phyloP scores from a whole-genome alignment of 1,139 yeast genomes.

The Debaryomyces coudertii region DNA sequence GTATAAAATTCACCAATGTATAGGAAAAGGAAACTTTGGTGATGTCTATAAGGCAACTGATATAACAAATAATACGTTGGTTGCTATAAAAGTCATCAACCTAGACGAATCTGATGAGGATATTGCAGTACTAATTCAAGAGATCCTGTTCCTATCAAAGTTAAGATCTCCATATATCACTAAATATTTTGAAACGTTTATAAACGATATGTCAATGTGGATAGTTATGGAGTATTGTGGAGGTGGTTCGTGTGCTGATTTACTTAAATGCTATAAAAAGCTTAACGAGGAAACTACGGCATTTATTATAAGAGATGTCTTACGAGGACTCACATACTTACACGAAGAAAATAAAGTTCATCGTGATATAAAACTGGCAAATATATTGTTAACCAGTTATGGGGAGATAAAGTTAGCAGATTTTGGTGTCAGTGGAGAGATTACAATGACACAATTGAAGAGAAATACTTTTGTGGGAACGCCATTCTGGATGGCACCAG shows the following conservation, averaged over 20 bases:
- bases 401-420: conserved; percentile 79
- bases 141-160: conserved; percentile 70
- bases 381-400: conserved; percentile 63
- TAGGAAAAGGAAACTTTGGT: conserved; percentile 87
- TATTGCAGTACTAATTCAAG: conserved; percentile 67
- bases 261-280: conserved; percentile 54
- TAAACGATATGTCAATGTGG: conserved; percentile 71
- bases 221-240: conserved; percentile 93
- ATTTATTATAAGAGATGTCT: conserved; percentile 59
- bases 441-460: conserved; percentile 60
- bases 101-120: conserved; percentile 77
- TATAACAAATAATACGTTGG: conserved; percentile 37
- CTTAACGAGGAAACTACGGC: conserved; percentile 63
- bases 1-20: conserved; percentile 56
- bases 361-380: conserved; percentile 84
- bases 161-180: conserved; percentile 69
- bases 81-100: conserved; percentile 80
- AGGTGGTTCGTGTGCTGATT: conserved; percentile 86
- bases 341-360: conserved; percentile 79
- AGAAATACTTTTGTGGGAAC: conserved; percentile 84
- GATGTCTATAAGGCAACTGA: conserved; percentile 74
- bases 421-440: conserved; percentile 85
- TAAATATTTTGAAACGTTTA: conserved; percentile 62
- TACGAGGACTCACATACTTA: conserved; percentile 68
- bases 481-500: conserved; percentile 96